Evolutionary conservation across 306 rosid genomes (phyloP), one percentile per base, ranked within the genome.

Genomic region (Fagus crenata): DNA sequence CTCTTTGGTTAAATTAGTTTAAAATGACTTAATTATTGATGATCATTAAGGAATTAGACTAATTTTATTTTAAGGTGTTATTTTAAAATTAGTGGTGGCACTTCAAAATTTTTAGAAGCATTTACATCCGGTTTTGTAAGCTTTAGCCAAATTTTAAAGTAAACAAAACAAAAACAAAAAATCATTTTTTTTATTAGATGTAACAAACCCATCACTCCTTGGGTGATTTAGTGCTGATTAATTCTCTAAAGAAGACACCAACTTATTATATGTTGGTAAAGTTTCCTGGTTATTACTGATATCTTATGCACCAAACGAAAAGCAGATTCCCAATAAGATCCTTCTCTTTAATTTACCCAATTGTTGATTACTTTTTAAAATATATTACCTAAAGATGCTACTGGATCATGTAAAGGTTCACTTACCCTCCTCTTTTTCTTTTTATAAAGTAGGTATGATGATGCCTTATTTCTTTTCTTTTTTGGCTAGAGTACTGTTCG

Each of bases 261-360:
- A 31, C 35, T 33, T 33, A 35, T 61, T 4, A 33, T 18, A n/a
- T 32, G 17, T 32, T 61, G 40, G 18, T 1, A 58, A 74, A 74
- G 77, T 14, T 40, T 28, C 40, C 40, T 18, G 7, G 53, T n/a
- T 4, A 58, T 74, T 74, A 37, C 43, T 14, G 33, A 28, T 11
- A 28, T 56, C 68, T 74, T 36, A 28, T 33, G 39, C 37, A 65
- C 70, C 70, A 65, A 65, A 65, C 46, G 67, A 61, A 74, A 75
- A 75, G 78, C 71, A 75, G 71, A 43, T 61, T 63, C 61, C 78
- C 41, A 60, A 75, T 75, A 43, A 61, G 28, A 74, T 75, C 60
- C 22, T 43, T 46, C 59, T 60, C 78, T 75, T 75, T 61, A 32
- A 60, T 7, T 31, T 31, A 75, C 71, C 13, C 7, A 31, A 61